Evolutionary conservation across 1,139 yeast genomes (phyloP), one percentile per base, ranked within the genome.

Genomic region (Suhomyces taliae): DNA sequence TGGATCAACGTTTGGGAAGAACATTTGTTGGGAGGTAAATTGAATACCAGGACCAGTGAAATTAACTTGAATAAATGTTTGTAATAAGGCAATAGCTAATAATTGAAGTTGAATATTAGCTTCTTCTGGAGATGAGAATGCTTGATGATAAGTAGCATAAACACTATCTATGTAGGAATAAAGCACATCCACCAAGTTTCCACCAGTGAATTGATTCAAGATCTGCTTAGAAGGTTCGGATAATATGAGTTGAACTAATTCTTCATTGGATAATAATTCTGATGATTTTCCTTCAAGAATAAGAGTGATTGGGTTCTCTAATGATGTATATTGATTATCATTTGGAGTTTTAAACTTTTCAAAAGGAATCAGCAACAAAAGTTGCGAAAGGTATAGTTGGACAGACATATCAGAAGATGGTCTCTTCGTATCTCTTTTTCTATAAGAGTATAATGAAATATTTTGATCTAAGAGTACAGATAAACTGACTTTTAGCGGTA

Each of bases 21-120:
- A 65, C 46, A 70, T 52, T 1, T 72, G 68, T 3, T 63, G 58
- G 2, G 72, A 59, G 3, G 66, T 67, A 35, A 70, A 59, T 0
- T 74, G 72, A 0, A 83, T 61, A 27, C 76, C 75, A 2, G 98
- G 98, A 4, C 98, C 98, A 0, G 97, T 89, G 61, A 78, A 88
- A 62, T 91, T 91, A 45, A 79, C 67, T 61, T 90, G 96, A 24
- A 87, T 69, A 60, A 87, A 91, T 1, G 80, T 63, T 59, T 90
- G 90, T 35, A 90, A 69, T 5, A 82, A 68, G 1, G 86, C 75
- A 46, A 85, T 70, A 5, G 87, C 88, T 36, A 72, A 44, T 1
- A 74, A 42, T 37, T 72, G 79, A 40, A 70, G 51, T 43, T 65
- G 69, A 11, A 64, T 36, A 3, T 44, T 44, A 4, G 60, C 58